These are phyloP conservation scores for Coemansia sp. DNA, from an alignment of 192 early-diverging fungal species.

Conservation along the genomic window DNA sequence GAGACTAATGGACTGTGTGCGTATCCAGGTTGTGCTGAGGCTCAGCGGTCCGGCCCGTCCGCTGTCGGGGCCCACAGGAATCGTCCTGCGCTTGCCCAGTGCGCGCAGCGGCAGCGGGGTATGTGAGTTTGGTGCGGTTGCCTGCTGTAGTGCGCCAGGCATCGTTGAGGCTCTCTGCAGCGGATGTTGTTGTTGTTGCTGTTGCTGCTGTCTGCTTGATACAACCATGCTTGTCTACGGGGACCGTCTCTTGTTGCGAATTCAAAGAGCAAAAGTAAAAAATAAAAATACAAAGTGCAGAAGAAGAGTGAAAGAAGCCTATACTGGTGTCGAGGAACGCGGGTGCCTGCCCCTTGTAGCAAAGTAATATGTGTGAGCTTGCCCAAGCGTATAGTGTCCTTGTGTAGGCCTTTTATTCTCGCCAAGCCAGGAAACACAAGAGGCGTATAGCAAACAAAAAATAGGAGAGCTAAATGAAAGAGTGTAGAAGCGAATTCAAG, in stretches of 20 bases:
- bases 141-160: too few relatives aligned
- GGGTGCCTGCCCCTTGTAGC: too few relatives aligned
- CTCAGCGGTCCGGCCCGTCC: background rate
- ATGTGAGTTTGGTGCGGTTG: too few relatives aligned
- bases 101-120: constrained; percentile 8
- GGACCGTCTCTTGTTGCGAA: background rate
- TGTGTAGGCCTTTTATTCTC: constrained; percentile 1
- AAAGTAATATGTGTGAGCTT: too few relatives aligned
- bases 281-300: background rate
- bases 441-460: background rate
- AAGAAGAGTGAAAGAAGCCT: constrained; percentile 3
- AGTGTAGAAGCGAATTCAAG: background rate
- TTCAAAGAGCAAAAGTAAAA: background rate
- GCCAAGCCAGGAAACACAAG: background rate
- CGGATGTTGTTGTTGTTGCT: too few relatives aligned
- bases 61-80: background rate
- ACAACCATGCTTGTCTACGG: background rate
- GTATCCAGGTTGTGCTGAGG: constrained; percentile 7
- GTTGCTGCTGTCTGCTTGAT: constrained; percentile 3
- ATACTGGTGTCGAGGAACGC: too few relatives aligned
- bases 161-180: constrained; percentile 15
- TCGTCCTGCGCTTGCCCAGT: constrained; percentile 8
- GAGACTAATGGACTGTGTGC: constrained; percentile 1
- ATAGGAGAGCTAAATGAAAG: background rate
- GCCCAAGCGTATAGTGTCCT: too few relatives aligned